phyloP scores from a whole-genome alignment of 2,329 filamentous ascomycete genomes.

The Colletotrichum cuscutae region DNA sequence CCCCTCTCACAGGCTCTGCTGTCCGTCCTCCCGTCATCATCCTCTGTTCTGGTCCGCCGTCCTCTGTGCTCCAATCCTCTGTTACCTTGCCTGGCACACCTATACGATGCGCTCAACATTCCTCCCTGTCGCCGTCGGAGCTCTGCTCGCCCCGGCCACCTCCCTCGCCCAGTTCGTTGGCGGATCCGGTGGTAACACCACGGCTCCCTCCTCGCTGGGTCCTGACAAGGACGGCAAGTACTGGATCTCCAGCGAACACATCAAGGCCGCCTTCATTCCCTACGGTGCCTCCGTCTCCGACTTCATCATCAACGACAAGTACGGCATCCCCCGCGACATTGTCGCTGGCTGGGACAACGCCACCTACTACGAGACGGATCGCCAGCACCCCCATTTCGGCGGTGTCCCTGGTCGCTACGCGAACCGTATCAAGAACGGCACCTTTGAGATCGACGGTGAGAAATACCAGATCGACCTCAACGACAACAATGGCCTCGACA shows the following conservation, averaged over 20 bases:
- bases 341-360: constrained; percentile 83
- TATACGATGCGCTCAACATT: constrained; percentile 30
- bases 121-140: constrained; percentile 25
- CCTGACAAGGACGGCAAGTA: constrained; percentile 75
- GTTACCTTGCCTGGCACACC: constrained; percentile 23
- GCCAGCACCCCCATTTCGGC: constrained; percentile 76
- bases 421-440: constrained; percentile 83
- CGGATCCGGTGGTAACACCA: constrained; percentile 35
- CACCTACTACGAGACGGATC: constrained; percentile 72
- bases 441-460: constrained; percentile 73
- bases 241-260: constrained; percentile 73
- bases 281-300: constrained; percentile 81
- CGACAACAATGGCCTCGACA: constrained; percentile 71
- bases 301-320: constrained; percentile 75
- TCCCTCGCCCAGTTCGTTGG: constrained; percentile 41
- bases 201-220: constrained; percentile 39
- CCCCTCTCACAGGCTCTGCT: constrained; percentile 13
- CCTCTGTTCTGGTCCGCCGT: constrained; percentile 19
- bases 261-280: constrained; percentile 76
- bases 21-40: constrained; percentile 16
- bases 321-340: constrained; percentile 75
- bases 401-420: constrained; percentile 81
- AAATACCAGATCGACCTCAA: constrained; percentile 70
- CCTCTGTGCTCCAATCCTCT: constrained; percentile 21
- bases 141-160: constrained; percentile 42